Evolutionary conservation across 176 grass and related monocot species (phyloP), one percentile per base, ranked within the genome.

Genomic region (Paspalum vaginatum): DNA sequence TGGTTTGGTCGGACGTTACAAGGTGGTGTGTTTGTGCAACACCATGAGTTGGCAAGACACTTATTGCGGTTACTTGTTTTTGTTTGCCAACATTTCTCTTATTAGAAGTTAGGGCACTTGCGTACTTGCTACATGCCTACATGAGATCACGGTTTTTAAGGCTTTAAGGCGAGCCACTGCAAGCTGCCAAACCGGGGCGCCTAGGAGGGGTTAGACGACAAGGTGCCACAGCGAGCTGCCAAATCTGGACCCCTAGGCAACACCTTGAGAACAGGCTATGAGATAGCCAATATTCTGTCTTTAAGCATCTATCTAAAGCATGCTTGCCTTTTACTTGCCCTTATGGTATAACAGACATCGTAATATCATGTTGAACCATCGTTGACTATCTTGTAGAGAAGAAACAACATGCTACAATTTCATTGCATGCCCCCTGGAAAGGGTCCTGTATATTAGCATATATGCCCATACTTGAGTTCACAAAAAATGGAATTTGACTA

Each of bases 401-500:
- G 39, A 66, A 38, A 26, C 38, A 7, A 26, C 27, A 43, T 37
- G 24, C 68, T 55, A 52, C 8, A 37, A 46, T 68, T 60, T 21
- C 43, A 49, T 76, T 69, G 46, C 21, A 52, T 41, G 55, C 32
- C 55, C 26, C n/a, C 5, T 6, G 5, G 0, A 41, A 38, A 56
- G 37, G 49, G 49, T 53, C 6, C 39, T 65, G 12, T 74, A 38
- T 77, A 59, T 77, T 15, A 81, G 18, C 63, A 50, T 80, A 47
- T 9, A 9, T 55, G 52, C 21, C 21, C 24, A 65, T 16, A 10
- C 73, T 75, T 72, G 11, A 51, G 52, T 73, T 78, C 48, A 61
- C 50, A 39, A 64, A 86, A 70, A 81, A 85, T 81, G 72, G 69
- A 90, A 80, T 45, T 88, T 94, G 82, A 89, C 75, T 86, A 90